Base-by-base conservation (phyloP, 2,329 filamentous ascomycete species). In the Colletotrichum liriopes region DNA sequence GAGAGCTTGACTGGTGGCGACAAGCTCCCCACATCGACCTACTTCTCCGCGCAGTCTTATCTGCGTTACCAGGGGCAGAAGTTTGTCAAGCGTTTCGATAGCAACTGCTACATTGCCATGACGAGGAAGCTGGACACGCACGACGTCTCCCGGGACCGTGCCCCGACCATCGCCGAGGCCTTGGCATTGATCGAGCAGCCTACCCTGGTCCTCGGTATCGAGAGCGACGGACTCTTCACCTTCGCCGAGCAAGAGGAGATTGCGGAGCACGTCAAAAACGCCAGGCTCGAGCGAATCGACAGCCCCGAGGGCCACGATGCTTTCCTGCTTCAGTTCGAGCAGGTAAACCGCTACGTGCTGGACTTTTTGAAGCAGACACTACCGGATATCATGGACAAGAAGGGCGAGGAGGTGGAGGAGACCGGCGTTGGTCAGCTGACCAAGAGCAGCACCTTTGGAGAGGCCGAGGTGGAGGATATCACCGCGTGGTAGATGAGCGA, bases 71-170 rank as follows among this genome's bases (percentile, higher is more conserved):
- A 99, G 83, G 96, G 95, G 67, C 90, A 93, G 77, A 99, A 99
- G 82, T 99, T 99, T 78, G 96, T 98, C 77, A 95, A 94, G 82
- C 93, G 96, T 12, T 99, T 98, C 81, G 96, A 99, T 82, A 94
- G 95, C 78, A 99, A 99, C 82, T 99, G 96, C 85, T 99, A 99
- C 85, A 98, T 99, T 77, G 95, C 96, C 76, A 98, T 99, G 82
- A 98, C 96, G 5, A 93, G 96, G 78, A 99, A 99, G 83, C 90
- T 99, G 20, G 96, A 99, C 81, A 98, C 96, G 0, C 96, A 99
- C 82, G 96, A 99, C 80, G 91, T 99, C 35, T 97, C 95, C 18
- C 90, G 95, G 52, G 90, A 92, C 79, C 92, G 96, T 6, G 84
- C 90, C n/a, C 77, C 84, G 51, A 86, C 88, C 35, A 91, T 97